Base-by-base conservation (phyloP, 768 basidiomycete species). In the Leucosporidium creatinivorum region DNA sequence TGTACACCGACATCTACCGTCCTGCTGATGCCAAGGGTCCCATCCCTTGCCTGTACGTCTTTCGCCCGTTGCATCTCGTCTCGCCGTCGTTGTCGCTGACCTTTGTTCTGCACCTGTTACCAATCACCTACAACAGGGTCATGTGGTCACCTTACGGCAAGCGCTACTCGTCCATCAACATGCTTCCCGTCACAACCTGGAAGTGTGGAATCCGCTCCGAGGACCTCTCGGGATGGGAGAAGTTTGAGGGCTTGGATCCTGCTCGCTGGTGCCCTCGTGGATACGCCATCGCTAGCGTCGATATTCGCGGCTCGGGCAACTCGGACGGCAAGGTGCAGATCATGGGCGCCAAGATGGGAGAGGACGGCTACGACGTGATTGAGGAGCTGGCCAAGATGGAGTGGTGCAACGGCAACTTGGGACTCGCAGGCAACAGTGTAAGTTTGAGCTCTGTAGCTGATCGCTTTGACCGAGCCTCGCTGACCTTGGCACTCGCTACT, bases 321-420 rank as follows among this genome's bases (percentile, higher is more conserved):
- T 61, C 59, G n/a, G 44, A 73, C 50, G 65, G 73, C 58, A 58
- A 65, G 49, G 31, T 61, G 61, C 60, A 65, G 58, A 60, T 68
- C 39, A 62, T 60, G 52, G 64, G 61, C 47, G 15, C 25, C 10
- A 54, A 68, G 52, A 62, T 67, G 50, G 63, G 62, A 18, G 55
- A 63, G 60, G 72, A 73, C 50, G 65, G 64, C 39, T 63, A 73
- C 65, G 68, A 73, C 60, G 56, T 62, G 3, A 60, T 73, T 57
- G 68, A 69, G 48, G 54, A 33, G 54, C 51, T 69, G 59, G 68
- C 65, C 28, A 62, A 67, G 55, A 58, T 56, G 58, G 28, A 28
- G 10, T 74, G 67, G 70, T 71, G 73, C 62, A 69, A 69, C 54
- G 73, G 73, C 39, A 66, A 65, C 58, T 55, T 72, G n/a, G 69